phyloP scores from a whole-genome alignment of 495 filamentous ascomycete species.

The Barbatosphaeria neglecta region DNA sequence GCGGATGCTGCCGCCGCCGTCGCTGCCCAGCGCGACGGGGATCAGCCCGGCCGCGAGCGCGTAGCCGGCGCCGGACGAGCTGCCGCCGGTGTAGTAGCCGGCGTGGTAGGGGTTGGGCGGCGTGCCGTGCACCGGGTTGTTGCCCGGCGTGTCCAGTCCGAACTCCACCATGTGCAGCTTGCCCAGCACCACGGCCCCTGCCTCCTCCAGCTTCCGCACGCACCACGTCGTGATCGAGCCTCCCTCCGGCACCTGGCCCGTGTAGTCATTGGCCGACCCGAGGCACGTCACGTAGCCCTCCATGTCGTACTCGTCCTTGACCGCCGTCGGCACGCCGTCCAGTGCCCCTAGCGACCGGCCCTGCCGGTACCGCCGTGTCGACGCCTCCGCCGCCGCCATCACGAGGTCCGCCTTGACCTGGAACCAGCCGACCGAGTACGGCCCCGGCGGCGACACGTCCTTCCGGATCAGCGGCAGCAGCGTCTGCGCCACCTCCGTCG shows the following conservation, averaged over 20 bases:
- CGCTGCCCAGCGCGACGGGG: constrained; percentile 69
- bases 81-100: constrained; percentile 71
- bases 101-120: constrained; percentile 67
- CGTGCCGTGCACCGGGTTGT: constrained; percentile 69
- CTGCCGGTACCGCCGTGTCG: constrained; percentile 51
- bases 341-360: constrained; percentile 51
- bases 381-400: constrained; percentile 52
- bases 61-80: constrained; percentile 70
- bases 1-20: constrained; percentile 74
- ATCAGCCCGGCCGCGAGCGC: constrained; percentile 60
- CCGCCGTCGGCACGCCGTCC: constrained; percentile 59
- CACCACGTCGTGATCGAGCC: constrained; percentile 47
- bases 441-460: constrained; percentile 36
- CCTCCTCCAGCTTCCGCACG: constrained; percentile 58
- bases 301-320: constrained; percentile 51
- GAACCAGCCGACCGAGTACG: constrained; percentile 57
- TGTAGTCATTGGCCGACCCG: constrained; percentile 36
- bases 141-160: constrained; percentile 69
- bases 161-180: constrained; percentile 82
- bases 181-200: constrained; percentile 63
- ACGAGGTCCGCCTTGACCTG: constrained; percentile 46
- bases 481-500: constrained; percentile 49
- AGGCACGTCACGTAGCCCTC: constrained; percentile 57
- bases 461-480: constrained; percentile 58
- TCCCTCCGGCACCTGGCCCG: constrained; percentile 32